Base-by-base conservation (phyloP, 2,329 filamentous ascomycete species). In the Leptographium wingfieldii region DNA sequence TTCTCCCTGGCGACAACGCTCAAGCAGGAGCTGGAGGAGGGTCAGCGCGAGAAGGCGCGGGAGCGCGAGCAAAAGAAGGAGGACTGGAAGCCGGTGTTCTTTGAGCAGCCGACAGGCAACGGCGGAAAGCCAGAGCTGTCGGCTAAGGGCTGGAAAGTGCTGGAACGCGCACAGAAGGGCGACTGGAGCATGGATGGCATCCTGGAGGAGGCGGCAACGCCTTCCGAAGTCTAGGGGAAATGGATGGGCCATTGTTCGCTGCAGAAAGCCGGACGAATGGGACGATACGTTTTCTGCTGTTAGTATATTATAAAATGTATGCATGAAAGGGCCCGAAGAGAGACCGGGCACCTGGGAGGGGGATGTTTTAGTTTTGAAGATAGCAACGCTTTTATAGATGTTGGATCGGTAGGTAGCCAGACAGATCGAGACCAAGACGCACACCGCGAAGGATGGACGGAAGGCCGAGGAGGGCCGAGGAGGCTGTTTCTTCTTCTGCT, bases 11-110 rank as follows among this genome's bases (percentile, higher is more conserved):
- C 94, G 9, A 99, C 94, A 27, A 83, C 81, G 25, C 76, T 94
- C 63, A 99, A 99, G 76, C 84, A 90, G 62, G 90, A 95, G 67
- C 82, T 99, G 12, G 94, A 99, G 72, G 94, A 99, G 72, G 79
- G 80, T 52, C 94, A 99, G 74, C 81, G 94, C 38, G 82, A 88
- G 67, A 92, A 90, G 74, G 92, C 90, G 1, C 84, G 90, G 29
- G 84, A 92, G 69, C 80, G 94, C 52, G 87, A 92, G 69, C 79
- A 80, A 53, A 80, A 80, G 16, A 82, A 84, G 14, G 80, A 82
- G 61, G 80, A 83, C 40, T 99, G 89, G 85, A 78, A 85, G 65
- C 94, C 94, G n/a, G 80, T 90, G 52, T 99, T 95, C 74, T 99
- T 99, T 73, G 84, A 76, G 66, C 78, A 82, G 67, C 73, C 75